Base-by-base conservation (phyloP, 176 grass and related monocot species). In the Aegilops umbellulata region DNA sequence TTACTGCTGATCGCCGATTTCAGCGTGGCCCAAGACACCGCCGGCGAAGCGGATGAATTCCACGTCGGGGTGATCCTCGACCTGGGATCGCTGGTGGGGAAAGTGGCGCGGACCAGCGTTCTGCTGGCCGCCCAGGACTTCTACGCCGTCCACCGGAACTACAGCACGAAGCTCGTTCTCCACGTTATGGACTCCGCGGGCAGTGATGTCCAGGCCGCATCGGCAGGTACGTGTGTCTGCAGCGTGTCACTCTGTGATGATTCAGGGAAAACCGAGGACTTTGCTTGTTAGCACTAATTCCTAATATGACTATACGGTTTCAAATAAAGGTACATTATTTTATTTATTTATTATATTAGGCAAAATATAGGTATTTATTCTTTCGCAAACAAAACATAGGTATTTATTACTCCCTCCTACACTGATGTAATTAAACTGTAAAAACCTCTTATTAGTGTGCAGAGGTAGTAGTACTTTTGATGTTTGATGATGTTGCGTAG, bases 61-160 rank as follows among this genome's bases (percentile, higher is more conserved):
- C 84, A 95, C 39, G 81, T 95, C 7, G 91, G 94, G 2, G 83
- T 95, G 19, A 87, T 95, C 29, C 91, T 89, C 3, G 81, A 95
- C 80, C 39, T 86, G 39, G 23, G 6, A 5, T 88, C 88, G n/a
- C 55, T 62, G 57, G 68, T 83, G 23, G 94, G 94, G 1, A 89
- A 82, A 71, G 82, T 85, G 3, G 77, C 78, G n/a, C 24, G 26
- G 9, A 87, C 91, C 72, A 91, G 88, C 25, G 63, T 91, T 8
- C 71, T 69, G 10, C 24, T 95, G 88, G 93, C 93, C 3, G 22
- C 89, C 12, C 65, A 91, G 11, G 93, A 95, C 46, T 95, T 95
- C 82, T 93, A 95, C 53, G 11, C 20, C 0, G 76, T 29, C 0
- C 55, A 93, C 53, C 66, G 8, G 2, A 91, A 93, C 77, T 82